Conservation (phyloP, 305 asterid genomes). For the Euphrasia arctica region DNA sequence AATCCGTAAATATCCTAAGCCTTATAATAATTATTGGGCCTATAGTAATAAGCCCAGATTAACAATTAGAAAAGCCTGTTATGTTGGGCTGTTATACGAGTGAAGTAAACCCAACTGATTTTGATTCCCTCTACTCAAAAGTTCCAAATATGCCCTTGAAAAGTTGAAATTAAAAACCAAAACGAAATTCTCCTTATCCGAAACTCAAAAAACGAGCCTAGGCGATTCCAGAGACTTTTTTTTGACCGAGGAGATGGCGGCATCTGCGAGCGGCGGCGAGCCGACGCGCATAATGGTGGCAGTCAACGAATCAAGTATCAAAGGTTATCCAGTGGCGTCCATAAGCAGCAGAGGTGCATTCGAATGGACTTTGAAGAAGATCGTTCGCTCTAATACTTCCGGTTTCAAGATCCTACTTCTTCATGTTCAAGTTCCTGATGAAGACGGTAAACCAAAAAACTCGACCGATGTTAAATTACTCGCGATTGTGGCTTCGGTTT, state of each 20-base stretch:
- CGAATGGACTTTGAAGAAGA: constrained; percentile 75
- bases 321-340: constrained; percentile 83
- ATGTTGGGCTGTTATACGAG: background rate
- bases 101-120: background rate
- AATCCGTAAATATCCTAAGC: too few relatives aligned
- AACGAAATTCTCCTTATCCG: background rate
- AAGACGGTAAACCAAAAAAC: constrained; percentile 49
- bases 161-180: too few relatives aligned
- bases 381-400: constrained; percentile 62
- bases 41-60: too few relatives aligned
- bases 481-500: background rate
- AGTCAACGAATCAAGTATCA: constrained; percentile 72
- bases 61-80: too few relatives aligned
- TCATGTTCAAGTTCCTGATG: constrained; percentile 89
- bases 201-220: background rate
- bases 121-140: too few relatives aligned
- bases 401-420: constrained; percentile 66
- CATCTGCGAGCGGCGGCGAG: constrained; percentile 41
- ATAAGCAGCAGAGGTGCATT: constrained; percentile 83
- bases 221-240: constrained; percentile 18
- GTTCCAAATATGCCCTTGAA: constrained; percentile 15
- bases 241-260: constrained; percentile 25
- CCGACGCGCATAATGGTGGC: constrained; percentile 75
- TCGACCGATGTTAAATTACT: background rate
- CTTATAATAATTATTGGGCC: background rate